Evolutionary conservation across 257 asterid genomes (phyloP).

Genomic region (Salvia hispanica): DNA sequence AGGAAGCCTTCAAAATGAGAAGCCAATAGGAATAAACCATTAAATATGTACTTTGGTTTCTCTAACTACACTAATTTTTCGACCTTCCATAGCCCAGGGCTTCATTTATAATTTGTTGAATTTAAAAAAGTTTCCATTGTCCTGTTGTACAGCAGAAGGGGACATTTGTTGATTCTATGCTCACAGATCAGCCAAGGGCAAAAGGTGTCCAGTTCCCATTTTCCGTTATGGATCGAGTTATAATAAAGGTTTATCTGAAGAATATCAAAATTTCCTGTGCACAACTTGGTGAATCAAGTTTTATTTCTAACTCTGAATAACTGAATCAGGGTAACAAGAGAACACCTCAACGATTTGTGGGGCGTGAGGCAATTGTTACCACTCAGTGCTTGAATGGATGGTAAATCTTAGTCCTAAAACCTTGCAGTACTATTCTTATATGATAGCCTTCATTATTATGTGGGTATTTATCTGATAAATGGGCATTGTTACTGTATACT

Average conservation of each 20-base stretch:
- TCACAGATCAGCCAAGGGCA: slow-evolving; percentile 57
- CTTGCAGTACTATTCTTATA: slow-evolving; percentile 12
- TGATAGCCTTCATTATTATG: slow-evolving; percentile 3
- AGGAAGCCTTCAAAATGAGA: not conserved
- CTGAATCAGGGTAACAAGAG: slow-evolving; percentile 92
- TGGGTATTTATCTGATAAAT: slow-evolving; percentile 4
- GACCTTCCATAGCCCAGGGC: not conserved
- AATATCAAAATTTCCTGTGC: slow-evolving; percentile 25
- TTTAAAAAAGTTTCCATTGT: slow-evolving; percentile 15
- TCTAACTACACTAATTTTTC: slow-evolving; percentile 1
- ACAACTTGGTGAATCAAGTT: slow-evolving; percentile 31
- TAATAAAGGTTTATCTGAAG: slow-evolving; percentile 67
- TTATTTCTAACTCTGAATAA: slow-evolving; percentile 36
- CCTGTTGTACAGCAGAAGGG: slow-evolving; percentile 66
- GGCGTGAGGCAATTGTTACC: slow-evolving; percentile 93
- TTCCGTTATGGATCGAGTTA: slow-evolving; percentile 75
- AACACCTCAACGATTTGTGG: slow-evolving; percentile 93
- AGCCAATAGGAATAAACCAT: slow-evolving; percentile 9
- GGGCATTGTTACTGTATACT: not conserved
- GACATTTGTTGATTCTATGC: slow-evolving; percentile 52
- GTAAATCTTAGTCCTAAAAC: slow-evolving; percentile 43
- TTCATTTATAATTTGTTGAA: slow-evolving; percentile 9
- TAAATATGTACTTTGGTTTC: not conserved
- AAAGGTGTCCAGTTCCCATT: slow-evolving; percentile 95
- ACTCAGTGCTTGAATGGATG: slow-evolving; percentile 96